Conservation (phyloP, 2,329 filamentous ascomycete genomes). For the Arthrobotrys megalospora region DNA sequence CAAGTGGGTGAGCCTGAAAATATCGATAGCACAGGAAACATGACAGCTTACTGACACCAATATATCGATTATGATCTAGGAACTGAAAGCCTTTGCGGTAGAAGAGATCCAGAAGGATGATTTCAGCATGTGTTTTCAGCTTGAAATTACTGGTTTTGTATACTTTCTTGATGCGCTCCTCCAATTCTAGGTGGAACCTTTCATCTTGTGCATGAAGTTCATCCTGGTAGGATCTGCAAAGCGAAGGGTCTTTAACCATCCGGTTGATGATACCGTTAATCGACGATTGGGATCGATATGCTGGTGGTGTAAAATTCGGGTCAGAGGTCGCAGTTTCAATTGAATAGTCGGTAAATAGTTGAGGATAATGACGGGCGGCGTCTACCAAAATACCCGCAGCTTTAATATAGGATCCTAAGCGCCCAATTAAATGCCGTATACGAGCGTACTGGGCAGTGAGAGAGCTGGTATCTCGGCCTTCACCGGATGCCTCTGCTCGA, state of each 20-base stretch:
- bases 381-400: constrained; percentile 8
- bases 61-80: constrained; percentile 9
- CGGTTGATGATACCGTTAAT: constrained; percentile 26
- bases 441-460: neutral
- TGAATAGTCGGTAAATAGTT: constrained; percentile 21
- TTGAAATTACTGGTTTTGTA: constrained; percentile 20
- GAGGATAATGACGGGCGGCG: neutral
- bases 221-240: neutral
- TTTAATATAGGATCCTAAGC: constrained; percentile 24
- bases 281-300: constrained; percentile 4
- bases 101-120: constrained; percentile 28
- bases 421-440: constrained; percentile 18
- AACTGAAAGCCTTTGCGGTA: neutral
- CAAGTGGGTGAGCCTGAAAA: constrained; percentile 18
- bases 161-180: neutral
- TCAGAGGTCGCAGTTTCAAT: neutral
- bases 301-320: constrained; percentile 16
- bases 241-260: neutral
- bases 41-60: constrained; percentile 38
- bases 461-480: neutral
- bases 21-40: constrained; percentile 44
- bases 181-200: neutral
- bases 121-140: constrained; percentile 23
- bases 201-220: constrained; percentile 1
- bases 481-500: neutral